phyloP scores from a whole-genome alignment of 192 early-diverging fungal species.

The Coemansia pectinata region DNA sequence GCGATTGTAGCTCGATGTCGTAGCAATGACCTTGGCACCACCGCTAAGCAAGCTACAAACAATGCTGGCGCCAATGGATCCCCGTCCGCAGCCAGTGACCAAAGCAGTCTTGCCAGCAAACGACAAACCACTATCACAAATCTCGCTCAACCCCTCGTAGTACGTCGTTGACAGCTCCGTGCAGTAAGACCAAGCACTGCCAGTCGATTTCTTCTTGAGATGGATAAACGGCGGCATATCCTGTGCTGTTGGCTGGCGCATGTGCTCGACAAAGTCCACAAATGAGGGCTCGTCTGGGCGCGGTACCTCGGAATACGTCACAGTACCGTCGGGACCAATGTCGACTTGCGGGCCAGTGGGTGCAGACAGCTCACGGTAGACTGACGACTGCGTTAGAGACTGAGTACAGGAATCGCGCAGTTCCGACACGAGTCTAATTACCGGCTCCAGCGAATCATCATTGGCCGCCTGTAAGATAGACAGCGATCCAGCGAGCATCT shows the following conservation, averaged over 20 bases:
- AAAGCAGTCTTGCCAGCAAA: constrained; percentile 81
- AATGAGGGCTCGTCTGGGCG: constrained; percentile 74
- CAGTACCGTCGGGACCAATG: constrained; percentile 70
- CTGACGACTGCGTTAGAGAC: constrained; percentile 65
- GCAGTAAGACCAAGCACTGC: constrained; percentile 63
- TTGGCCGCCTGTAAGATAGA: constrained; percentile 63
- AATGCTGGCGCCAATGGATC: constrained; percentile 86
- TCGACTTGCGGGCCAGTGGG: constrained; percentile 80
- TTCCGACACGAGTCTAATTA: constrained; percentile 56
- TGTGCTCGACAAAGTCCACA: constrained; percentile 81
- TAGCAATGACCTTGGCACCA: constrained; percentile 86
- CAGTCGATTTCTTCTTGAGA: not conserved
- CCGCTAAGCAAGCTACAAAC: constrained; percentile 84
- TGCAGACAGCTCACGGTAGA: constrained; percentile 81
- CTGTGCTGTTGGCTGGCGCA: constrained; percentile 59
- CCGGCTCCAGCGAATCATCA: constrained; percentile 62
- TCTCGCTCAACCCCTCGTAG: constrained; percentile 67
- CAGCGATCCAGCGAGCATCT: constrained; percentile 69
- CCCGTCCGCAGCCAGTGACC: constrained; percentile 87
- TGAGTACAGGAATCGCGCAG: constrained; percentile 77
- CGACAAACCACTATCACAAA: constrained; percentile 75
- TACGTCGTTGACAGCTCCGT: constrained; percentile 68
- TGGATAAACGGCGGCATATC: constrained; percentile 35
- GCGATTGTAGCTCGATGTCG: constrained; percentile 82
- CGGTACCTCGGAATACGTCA: constrained; percentile 78